Base-by-base conservation (phyloP, 2,329 filamentous ascomycete genomes). In the Penicillium crustosum region DNA sequence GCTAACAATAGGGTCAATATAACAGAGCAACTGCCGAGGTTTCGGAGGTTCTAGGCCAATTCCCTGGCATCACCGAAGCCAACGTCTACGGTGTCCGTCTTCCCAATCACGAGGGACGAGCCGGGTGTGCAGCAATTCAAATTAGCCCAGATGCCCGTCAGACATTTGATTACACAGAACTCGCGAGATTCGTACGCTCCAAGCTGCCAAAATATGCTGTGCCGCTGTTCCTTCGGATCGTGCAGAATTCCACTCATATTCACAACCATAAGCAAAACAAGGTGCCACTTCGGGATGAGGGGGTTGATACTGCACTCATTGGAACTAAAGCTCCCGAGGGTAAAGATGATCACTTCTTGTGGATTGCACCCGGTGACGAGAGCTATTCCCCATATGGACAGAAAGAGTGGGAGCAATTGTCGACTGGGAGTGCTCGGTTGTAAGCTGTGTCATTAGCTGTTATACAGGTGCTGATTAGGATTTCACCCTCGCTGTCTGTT, bases 241-340 rank as follows among this genome's bases (percentile, higher is more conserved):
- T 89, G 23, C 75, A 81, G 27, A 71, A 68, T 13, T 58, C 72
- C 4, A 67, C 66, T 9, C 75, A 77, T 57, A 77, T 73, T 36
- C 83, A 87, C 6, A 93, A 91, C 66, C 89, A 91, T 71, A 93
- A 93, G 76, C 89, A 91, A 74, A 90, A 91, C 69, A 93, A 93
- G 71, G 82, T 87, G 2, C 86, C 86, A 0, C 75, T 91, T 45
- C 81, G 87, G 66, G 82, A 83, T 45, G 86, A 89, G 61, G 88
- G 88, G 0, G 82, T 89, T 15, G 83, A 90, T 69, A 82, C 84
- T 4, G 70, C 69, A 6, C 78, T 78, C 57, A 71, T 80, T 19
- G 75, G 75, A 0, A 72, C 69, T 15, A 78, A 80, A 59, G 79
- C 79, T 9, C 68, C 71, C 10, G 77, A 73, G n/a, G 75, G 76